phyloP scores from a whole-genome alignment of 768 basidiomycete genomes.

The Punctularia strigosozonata region DNA sequence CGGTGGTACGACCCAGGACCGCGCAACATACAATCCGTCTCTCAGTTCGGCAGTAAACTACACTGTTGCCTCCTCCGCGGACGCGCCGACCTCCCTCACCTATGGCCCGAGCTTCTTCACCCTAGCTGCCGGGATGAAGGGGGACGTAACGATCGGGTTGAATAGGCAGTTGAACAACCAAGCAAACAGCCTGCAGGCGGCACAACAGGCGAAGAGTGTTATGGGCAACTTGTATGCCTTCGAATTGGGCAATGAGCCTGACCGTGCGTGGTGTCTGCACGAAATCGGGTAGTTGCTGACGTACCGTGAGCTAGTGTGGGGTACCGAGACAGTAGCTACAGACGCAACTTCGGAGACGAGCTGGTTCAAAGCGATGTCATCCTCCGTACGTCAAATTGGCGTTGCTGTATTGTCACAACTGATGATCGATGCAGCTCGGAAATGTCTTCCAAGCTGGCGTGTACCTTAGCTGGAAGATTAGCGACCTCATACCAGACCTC shows the following conservation, averaged over 20 bases:
- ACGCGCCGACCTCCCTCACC: slow-evolving; percentile 20
- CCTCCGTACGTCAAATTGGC: slow-evolving; percentile 13
- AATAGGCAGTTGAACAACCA: slow-evolving; percentile 26
- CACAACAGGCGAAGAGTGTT: slow-evolving; percentile 16
- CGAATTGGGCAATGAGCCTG: slow-evolving; percentile 28
- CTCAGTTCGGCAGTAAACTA: slow-evolving; percentile 22
- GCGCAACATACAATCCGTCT: slow-evolving; percentile 24
- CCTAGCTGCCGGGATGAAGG: slow-evolving; percentile 19
- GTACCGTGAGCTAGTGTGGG: too few species aligned
- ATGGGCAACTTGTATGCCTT: slow-evolving; percentile 24
- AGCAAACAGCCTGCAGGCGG: slow-evolving; percentile 21
- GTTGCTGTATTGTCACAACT: too few species aligned
- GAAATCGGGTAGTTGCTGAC: too few species aligned
- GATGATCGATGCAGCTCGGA: slow-evolving; percentile 15
- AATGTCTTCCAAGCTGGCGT: slow-evolving; percentile 26
- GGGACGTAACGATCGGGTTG: slow-evolving; percentile 24
- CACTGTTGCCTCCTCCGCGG: slow-evolving; percentile 22
- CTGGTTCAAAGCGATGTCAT: slow-evolving; percentile 20
- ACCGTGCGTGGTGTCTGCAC: slow-evolving; percentile 21
- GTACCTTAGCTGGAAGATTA: slow-evolving; percentile 21
- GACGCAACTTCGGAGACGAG: slow-evolving; percentile 21
- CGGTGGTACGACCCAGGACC: slow-evolving; percentile 29
- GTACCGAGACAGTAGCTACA: too few species aligned
- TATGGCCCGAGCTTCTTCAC: slow-evolving; percentile 18
- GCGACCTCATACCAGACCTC: slow-evolving; percentile 18